Evolutionary conservation across 306 rosid species (phyloP).

Genomic region (Spatholobus suberectus): DNA sequence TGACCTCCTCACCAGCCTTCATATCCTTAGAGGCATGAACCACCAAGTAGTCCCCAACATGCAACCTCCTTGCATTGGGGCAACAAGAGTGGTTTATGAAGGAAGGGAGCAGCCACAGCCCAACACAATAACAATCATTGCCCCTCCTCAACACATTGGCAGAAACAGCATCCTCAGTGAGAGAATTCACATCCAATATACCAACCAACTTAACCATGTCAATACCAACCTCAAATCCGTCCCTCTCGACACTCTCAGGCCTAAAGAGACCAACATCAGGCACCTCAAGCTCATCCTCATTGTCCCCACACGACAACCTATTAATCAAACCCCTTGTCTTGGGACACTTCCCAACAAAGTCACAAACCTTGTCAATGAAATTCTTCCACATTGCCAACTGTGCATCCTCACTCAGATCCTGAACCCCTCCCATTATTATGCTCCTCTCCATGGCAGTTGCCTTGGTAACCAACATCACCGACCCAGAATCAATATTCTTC

Average conservation of each 20-base stretch:
- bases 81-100: constrained; percentile 84
- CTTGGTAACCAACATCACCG: constrained; percentile 64
- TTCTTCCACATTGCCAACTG: constrained; percentile 92
- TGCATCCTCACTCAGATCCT: constrained; percentile 68
- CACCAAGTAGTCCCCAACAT: constrained; percentile 76
- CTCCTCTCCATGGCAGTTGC: constrained; percentile 84
- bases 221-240: not conserved
- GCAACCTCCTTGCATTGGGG: constrained; percentile 79
- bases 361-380: constrained; percentile 64
- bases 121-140: constrained; percentile 77
- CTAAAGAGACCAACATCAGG: constrained; percentile 63
- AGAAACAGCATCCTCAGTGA: constrained; percentile 70
- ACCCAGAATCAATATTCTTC: constrained; percentile 78
- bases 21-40: constrained; percentile 87
- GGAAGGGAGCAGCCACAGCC: constrained; percentile 78
- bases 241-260: constrained; percentile 47
- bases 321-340: constrained; percentile 57
- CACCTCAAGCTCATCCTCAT: constrained; percentile 69
- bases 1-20: constrained; percentile 85
- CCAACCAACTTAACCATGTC: constrained; percentile 61
- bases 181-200: constrained; percentile 82
- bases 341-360: constrained; percentile 49
- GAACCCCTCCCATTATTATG: constrained; percentile 56
- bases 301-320: constrained; percentile 71
- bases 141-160: constrained; percentile 77